These are phyloP conservation scores for Sisymbrium altissimum DNA, from an alignment of 345 rosid genomes.

Conservation along the genomic window DNA sequence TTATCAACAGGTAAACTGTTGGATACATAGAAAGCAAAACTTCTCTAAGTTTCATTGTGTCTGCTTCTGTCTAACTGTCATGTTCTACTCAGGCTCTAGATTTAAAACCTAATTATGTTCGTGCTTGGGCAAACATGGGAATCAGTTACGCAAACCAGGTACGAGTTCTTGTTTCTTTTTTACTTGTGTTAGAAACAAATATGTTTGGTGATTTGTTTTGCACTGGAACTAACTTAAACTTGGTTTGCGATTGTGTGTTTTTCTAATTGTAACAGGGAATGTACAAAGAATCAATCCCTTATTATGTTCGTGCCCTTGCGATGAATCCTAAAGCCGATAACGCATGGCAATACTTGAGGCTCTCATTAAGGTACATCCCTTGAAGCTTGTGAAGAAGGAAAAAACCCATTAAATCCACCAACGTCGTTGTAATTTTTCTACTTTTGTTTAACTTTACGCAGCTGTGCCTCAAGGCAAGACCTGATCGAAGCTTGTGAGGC, in stretches of 20 bases:
- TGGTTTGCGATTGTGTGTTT: neutral
- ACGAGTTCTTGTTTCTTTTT: constrained; percentile 2
- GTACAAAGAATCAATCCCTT: constrained; percentile 87
- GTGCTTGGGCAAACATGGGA: constrained; percentile 99
- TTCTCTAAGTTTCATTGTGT: neutral
- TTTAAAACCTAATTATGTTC: constrained; percentile 99
- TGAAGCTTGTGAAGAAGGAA: neutral
- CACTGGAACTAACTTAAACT: neutral
- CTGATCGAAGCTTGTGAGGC: constrained; percentile 87
- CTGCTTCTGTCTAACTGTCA: neutral
- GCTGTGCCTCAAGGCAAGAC: constrained; percentile 83
- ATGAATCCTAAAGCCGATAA: constrained; percentile 99
- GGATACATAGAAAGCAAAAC: neutral
- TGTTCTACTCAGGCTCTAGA: constrained; percentile 65
- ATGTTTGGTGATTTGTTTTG: neutral
- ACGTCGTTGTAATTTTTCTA: neutral
- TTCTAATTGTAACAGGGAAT: constrained; percentile 50
- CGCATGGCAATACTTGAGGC: constrained; percentile 97
- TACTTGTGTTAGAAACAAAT: neutral
- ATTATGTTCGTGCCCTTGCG: constrained; percentile 94
- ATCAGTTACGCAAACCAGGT: constrained; percentile 99
- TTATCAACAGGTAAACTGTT: constrained; percentile 68
- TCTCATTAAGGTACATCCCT: constrained; percentile 73
- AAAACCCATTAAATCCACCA: neutral
- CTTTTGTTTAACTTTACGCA: constrained; percentile 27